Evolutionary conservation across 2,329 filamentous ascomycete genomes (phyloP).

Genomic region (Neonectria ditissima): DNA sequence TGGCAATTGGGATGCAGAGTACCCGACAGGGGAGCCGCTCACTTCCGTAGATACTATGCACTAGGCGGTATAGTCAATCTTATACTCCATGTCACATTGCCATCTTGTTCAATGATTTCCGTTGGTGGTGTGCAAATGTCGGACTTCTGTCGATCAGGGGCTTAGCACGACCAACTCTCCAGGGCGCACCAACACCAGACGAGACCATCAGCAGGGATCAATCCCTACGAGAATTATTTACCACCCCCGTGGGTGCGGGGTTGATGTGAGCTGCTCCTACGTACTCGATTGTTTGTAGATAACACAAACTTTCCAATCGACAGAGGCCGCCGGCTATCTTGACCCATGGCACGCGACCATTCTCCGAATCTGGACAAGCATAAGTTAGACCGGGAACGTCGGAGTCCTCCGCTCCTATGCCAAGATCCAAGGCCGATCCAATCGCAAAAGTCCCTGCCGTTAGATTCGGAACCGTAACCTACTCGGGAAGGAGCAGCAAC

Average conservation of each 20-base stretch:
- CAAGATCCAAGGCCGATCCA: conserved; percentile 7
- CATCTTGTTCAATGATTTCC: neutral
- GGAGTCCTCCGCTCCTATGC: neutral
- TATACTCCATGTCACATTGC: neutral
- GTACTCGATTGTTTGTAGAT: neutral
- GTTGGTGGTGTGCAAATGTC: neutral
- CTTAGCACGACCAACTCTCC: no score
- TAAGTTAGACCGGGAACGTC: neutral
- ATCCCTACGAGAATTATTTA: neutral
- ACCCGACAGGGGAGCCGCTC: neutral
- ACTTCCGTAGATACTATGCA: neutral
- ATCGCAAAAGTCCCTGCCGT: conserved; percentile 5
- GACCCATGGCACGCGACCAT: conserved; percentile 18
- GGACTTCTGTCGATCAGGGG: neutral
- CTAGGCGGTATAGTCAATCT: neutral
- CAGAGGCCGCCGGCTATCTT: conserved; percentile 22
- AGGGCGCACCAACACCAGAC: no score
- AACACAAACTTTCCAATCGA: neutral
- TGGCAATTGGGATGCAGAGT: neutral
- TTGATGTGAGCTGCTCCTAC: neutral
- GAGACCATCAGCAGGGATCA: neutral
- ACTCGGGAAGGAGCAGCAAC: conserved; percentile 16
- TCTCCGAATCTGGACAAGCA: conserved; percentile 1
- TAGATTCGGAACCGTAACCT: conserved; percentile 2
- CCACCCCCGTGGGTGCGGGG: neutral